Evolutionary conservation across 805 yeast species (phyloP), one percentile per base, ranked within the genome.

Genomic region (Teunomyces panamensis): DNA sequence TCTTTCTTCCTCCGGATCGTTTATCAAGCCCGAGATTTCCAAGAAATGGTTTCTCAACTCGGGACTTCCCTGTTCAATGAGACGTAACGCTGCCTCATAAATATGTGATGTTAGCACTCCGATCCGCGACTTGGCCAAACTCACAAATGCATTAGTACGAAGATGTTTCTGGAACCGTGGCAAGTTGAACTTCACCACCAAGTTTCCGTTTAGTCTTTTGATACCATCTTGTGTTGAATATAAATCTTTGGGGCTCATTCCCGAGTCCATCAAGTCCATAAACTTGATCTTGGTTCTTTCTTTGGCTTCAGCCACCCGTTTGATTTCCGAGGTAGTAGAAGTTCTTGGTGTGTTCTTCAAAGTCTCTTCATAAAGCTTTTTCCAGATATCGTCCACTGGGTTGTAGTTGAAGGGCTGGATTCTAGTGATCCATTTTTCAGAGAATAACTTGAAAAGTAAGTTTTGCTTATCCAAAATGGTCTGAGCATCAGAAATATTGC

Each of bases 101-200:
- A 94, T 75, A 39, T 73, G 65, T 0, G 94, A 75, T 0, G 95
- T 74, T 2, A 86, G 64, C 5, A 75, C 66, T 2, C 98, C 98
- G 29, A 90, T 65, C 46, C 89, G 75, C 41, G 85, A 84, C 28
- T 75, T 72, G 10, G 85, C 86, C 43, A 86, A 74, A 30, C 79
- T 79, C 1, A 73, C 79, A 11, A 94, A 72, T 54, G 86, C 86
- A 39, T 70, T 63, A 9, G 86, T 76, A 54, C 97, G 77, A 57
- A 84, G 74, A 30, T 78, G 67, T 58, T 89, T 85, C 44, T 87
- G 74, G 56, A 79, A 90, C 55, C 94, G 73, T 29, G 80, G 77
- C 44, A 87, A 71, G 57, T 83, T 85, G 58, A 89, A 72, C 0
- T 84, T 72, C 24, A 89, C 63, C 2, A 84, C 77, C 3, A 84